phyloP scores from a whole-genome alignment of 768 basidiomycete species.

The Chiua virens region DNA sequence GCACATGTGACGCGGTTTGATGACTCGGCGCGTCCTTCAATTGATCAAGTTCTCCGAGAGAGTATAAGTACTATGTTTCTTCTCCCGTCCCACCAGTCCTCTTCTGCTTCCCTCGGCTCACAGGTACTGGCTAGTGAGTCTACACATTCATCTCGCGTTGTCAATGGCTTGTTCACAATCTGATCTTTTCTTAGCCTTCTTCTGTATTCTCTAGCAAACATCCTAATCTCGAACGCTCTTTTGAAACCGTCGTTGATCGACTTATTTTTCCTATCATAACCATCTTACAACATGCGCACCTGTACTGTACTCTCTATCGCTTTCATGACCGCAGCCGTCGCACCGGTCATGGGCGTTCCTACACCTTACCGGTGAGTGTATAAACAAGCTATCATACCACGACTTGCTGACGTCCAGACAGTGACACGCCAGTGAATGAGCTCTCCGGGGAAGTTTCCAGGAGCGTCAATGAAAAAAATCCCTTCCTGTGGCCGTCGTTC shows the following conservation, averaged over 20 bases:
- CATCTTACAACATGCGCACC: conserved; percentile 10
- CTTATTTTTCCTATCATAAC: not conserved
- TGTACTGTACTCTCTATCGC: conserved; percentile 2
- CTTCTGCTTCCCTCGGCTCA: not conserved
- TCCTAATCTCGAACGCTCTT: conserved; percentile 10
- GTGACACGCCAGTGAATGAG: not conserved
- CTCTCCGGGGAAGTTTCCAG: not conserved
- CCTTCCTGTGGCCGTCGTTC: no score
- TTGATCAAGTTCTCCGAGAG: no score
- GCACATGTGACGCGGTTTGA: no score
- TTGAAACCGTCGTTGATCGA: conserved; percentile 4
- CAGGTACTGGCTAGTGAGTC: conserved; percentile 25
- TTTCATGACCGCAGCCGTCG: conserved; percentile 2
- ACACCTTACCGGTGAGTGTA: not conserved
- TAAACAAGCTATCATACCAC: not conserved
- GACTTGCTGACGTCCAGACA: not conserved
- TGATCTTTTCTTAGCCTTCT: conserved; percentile 7
- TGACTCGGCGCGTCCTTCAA: no score
- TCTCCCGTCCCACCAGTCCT: not conserved
- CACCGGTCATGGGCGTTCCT: conserved; percentile 12
- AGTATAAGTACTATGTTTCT: no score
- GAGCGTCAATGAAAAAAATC: no score
- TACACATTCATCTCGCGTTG: not conserved
- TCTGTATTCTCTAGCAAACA: conserved; percentile 11
- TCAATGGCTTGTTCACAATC: conserved; percentile 1